These are phyloP conservation scores for Marsdenia floribunda DNA, from an alignment of 257 asterid genomes.

Conservation along the genomic window DNA sequence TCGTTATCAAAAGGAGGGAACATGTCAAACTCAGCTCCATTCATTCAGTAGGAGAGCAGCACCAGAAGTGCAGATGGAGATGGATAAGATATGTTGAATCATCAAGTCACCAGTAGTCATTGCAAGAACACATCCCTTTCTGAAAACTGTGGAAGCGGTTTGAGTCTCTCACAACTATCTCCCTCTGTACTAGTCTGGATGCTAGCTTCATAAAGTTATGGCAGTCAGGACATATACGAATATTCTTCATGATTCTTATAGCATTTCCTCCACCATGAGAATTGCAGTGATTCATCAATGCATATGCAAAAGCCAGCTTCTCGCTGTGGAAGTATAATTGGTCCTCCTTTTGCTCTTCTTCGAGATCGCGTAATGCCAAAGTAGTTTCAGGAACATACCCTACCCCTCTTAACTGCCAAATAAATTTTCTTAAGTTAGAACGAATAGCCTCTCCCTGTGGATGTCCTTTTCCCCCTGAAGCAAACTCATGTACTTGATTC, in stretches of 20 bases:
- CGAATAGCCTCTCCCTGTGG: constrained; percentile 49
- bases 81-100: not conserved
- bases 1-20: not conserved
- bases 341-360: constrained; percentile 92
- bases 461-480: constrained; percentile 60
- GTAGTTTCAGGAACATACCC: constrained; percentile 55
- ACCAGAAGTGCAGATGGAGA: not conserved
- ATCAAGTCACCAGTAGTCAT: constrained; percentile 56
- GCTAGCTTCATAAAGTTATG: constrained; percentile 77
- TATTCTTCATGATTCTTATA: constrained; percentile 60
- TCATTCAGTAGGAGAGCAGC: not conserved
- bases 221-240: constrained; percentile 70
- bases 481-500: constrained; percentile 59
- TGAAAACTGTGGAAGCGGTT: constrained; percentile 77
- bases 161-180: constrained; percentile 65
- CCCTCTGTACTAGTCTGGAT: constrained; percentile 45
- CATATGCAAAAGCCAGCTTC: constrained; percentile 72
- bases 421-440: constrained; percentile 33
- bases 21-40: not conserved
- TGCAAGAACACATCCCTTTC: constrained; percentile 70
- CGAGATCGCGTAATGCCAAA: constrained; percentile 57
- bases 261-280: constrained; percentile 21
- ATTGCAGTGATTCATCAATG: constrained; percentile 41
- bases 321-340: constrained; percentile 79
- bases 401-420: constrained; percentile 32